Evolutionary conservation across 305 asterid genomes (phyloP).

Genomic region (Solanum chacoense): DNA sequence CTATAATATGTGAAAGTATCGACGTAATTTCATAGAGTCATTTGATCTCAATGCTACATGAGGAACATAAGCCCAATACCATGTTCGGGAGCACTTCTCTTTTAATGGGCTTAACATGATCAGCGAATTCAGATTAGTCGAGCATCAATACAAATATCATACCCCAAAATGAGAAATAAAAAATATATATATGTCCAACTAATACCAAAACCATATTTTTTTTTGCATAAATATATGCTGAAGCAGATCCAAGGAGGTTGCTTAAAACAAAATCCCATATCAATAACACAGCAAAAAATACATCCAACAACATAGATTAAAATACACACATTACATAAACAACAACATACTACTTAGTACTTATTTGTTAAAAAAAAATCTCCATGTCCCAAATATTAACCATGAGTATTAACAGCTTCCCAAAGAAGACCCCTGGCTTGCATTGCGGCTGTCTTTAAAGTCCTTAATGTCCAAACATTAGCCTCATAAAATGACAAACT

Average conservation of each 20-base stretch:
- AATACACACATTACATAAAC: not conserved
- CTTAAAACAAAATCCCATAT: not conserved
- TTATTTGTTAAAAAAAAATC: not conserved
- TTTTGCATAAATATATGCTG: not conserved
- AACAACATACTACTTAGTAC: not conserved
- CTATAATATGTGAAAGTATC: not conserved
- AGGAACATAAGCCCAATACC: not conserved
- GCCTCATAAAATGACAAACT: conserved; percentile 27
- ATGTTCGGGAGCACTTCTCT: not conserved
- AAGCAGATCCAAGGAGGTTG: not conserved
- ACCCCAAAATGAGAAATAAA: not conserved
- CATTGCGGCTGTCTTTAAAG: conserved; percentile 25
- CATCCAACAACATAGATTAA: not conserved
- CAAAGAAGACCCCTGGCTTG: conserved; percentile 32
- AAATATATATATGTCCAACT: not conserved
- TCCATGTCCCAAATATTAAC: conserved; percentile 2
- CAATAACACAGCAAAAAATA: not conserved
- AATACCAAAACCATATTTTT: not conserved
- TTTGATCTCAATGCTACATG: not conserved
- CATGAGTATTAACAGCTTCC: conserved; percentile 43
- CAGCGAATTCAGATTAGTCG: not conserved
- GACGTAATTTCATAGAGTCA: not conserved
- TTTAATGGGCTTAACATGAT: not conserved
- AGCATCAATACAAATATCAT: not conserved
- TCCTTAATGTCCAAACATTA: conserved; percentile 20